Evolutionary conservation across 2,329 filamentous ascomycete species (phyloP).

Genomic region (Trichoderma sp.): DNA sequence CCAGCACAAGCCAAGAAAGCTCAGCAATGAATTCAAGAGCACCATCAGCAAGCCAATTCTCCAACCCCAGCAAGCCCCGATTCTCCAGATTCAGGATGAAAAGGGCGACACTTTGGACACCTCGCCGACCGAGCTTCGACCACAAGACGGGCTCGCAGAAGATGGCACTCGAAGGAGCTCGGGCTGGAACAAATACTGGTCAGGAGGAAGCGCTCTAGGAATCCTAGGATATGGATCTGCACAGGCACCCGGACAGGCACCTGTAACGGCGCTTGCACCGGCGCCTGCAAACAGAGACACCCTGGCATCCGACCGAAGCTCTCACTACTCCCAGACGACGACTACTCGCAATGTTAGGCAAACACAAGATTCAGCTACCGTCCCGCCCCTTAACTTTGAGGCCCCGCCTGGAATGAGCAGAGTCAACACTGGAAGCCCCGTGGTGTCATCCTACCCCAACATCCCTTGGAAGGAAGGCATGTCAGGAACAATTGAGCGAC

Average conservation of each 20-base stretch:
- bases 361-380: slow-evolving; percentile 67
- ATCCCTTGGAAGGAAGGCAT: slow-evolving; percentile 58
- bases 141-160: slow-evolving; percentile 38
- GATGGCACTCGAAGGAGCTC: slow-evolving; percentile 62
- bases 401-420: slow-evolving; percentile 63
- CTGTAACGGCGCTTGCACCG: background rate
- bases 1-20: slow-evolving; percentile 48
- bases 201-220: slow-evolving; percentile 68
- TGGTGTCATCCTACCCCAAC: slow-evolving; percentile 60
- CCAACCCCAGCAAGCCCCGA: slow-evolving; percentile 41
- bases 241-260: slow-evolving; percentile 29
- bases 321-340: slow-evolving; percentile 51
- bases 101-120: slow-evolving; percentile 44
- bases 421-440: slow-evolving; percentile 70
- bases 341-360: slow-evolving; percentile 41
- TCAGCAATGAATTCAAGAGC: slow-evolving; percentile 63
- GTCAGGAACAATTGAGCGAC: slow-evolving; percentile 62
- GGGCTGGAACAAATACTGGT: slow-evolving; percentile 78
- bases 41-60: slow-evolving; percentile 63
- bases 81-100: slow-evolving; percentile 42
- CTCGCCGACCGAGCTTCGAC: slow-evolving; percentile 38
- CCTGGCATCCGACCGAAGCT: slow-evolving; percentile 56
- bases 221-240: slow-evolving; percentile 59
- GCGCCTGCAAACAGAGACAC: slow-evolving; percentile 47
- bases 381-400: slow-evolving; percentile 68